Base-by-base conservation (phyloP, 371 early-diverging fungal genomes). In the Phascolomyces articulosus region DNA sequence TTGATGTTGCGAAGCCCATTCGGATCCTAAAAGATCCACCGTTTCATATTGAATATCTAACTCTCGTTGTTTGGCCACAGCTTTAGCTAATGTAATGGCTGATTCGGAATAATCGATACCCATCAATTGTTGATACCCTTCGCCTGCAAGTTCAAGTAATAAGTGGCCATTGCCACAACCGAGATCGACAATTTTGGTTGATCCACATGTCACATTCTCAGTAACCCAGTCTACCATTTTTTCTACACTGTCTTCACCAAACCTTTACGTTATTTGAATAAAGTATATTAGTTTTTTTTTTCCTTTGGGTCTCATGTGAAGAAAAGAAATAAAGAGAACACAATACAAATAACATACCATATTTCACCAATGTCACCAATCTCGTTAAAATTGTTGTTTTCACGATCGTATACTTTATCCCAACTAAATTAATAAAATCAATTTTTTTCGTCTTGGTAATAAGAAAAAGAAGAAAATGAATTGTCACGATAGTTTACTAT, bases 141-240 rank as follows among this genome's bases (percentile, higher is more conserved):
- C 77, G 3, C 80, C 77, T 8, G 86, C 83, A 11, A 96, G 80
- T 51, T 83, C 90, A 21, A 95, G 72, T 13, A 96, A 82, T 38
- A 96, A 71, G 68, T 96, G 95, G 0, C 95, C 97, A 71, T 96
- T 96, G 34, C 97, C 97, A 68, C 95, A 95, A 1, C 97, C 96
- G 3, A 96, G 80, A 70, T 96, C 96, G 21, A 94, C 82, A 11
- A 80, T 70, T 2, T 79, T 72, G 1, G 74, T 69, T 56, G 85
- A 71, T 9, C 68, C 66, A 31, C 67, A 62, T 3, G 64, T 58
- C 0, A 79, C 79, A 40, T 85, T 74, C 57, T 86, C 78, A 34
- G 75, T 68, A 16, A 92, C 87, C 95, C 95, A 96, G 24, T 88
- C 85, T 6, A 91, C 90, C 93, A 96, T 93, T 55, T 88, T 88